These are phyloP conservation scores for Peronosclerospora sorghi DNA, from an alignment of 352 stramenopile genomes.

Conservation along the genomic window DNA sequence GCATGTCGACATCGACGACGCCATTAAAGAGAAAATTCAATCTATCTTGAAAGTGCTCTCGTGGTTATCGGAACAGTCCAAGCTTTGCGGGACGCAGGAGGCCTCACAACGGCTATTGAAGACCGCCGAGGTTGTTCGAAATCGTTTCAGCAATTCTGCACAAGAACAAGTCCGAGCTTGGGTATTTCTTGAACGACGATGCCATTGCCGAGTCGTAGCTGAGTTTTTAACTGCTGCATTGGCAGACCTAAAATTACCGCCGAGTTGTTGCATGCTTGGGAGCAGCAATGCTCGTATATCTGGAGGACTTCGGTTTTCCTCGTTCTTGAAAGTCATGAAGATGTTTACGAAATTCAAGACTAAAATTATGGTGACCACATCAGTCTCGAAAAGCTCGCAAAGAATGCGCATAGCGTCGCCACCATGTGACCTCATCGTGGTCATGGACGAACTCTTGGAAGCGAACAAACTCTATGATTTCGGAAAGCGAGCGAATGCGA, in stretches of 20 bases:
- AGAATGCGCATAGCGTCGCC: conserved; percentile 31
- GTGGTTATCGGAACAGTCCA: conserved; percentile 27
- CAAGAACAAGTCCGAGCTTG: conserved; percentile 22
- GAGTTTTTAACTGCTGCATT: conserved; percentile 62
- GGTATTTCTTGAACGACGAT: conserved; percentile 68
- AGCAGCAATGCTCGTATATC: conserved; percentile 53
- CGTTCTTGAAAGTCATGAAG: conserved; percentile 53
- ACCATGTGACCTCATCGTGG: conserved; percentile 51
- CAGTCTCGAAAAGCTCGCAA: conserved; percentile 44
- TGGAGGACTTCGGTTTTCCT: conserved; percentile 46
- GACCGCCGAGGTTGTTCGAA: conserved; percentile 34
- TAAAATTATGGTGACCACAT: conserved; percentile 72
- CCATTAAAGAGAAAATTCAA: conserved; percentile 23
- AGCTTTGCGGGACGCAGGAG: conserved; percentile 21
- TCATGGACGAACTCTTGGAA: conserved; percentile 73
- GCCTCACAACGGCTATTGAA: conserved; percentile 51
- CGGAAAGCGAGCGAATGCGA: conserved; percentile 28
- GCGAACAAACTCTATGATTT: conserved; percentile 66
- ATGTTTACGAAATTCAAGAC: conserved; percentile 44
- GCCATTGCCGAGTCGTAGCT: conserved; percentile 56
- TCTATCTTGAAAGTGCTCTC: conserved; percentile 48
- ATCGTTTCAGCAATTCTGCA: conserved; percentile 28
- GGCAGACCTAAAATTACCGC: conserved; percentile 27
- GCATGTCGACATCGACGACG: conserved; percentile 27
- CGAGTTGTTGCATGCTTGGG: conserved; percentile 68